phyloP scores from a whole-genome alignment of 441 rosid species.

The Populus hybrid region DNA sequence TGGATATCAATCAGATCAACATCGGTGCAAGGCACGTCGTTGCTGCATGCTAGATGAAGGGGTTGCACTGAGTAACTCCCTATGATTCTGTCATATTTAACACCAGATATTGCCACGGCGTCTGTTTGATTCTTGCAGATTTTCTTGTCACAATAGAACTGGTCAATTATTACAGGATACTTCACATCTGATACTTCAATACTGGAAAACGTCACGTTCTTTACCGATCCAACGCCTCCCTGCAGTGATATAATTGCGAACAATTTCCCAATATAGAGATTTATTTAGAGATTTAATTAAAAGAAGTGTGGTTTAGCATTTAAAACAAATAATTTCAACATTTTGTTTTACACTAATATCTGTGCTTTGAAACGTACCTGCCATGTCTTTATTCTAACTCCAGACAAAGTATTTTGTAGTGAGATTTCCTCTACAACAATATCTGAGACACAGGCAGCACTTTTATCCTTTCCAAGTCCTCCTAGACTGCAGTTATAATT shows the following conservation, averaged over 20 bases:
- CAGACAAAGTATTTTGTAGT: constrained; percentile 52
- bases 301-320: too few relatives aligned
- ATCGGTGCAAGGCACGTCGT: constrained; percentile 57
- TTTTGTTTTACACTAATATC: too few relatives aligned
- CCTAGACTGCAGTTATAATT: constrained; percentile 48
- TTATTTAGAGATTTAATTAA: not conserved
- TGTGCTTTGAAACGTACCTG: constrained; percentile 41
- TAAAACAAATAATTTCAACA: too few relatives aligned
- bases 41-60: constrained; percentile 70
- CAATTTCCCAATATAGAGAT: not conserved
- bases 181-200: constrained; percentile 66
- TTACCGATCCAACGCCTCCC: constrained; percentile 79
- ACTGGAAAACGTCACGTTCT: constrained; percentile 67
- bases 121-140: constrained; percentile 66
- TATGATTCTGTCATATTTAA: constrained; percentile 50
- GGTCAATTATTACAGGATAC: constrained; percentile 75
- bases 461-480: constrained; percentile 70
- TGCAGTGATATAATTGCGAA: constrained; percentile 12
- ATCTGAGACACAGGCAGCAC: constrained; percentile 71
- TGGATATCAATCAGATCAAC: constrained; percentile 61
- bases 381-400: constrained; percentile 91
- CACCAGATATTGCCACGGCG: constrained; percentile 66
- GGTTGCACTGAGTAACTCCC: constrained; percentile 71
- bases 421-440: constrained; percentile 56
- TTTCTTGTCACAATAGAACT: constrained; percentile 79